Evolutionary conservation across 495 filamentous ascomycete genomes (phyloP).

Genomic region (Aspergillus nidulans): DNA sequence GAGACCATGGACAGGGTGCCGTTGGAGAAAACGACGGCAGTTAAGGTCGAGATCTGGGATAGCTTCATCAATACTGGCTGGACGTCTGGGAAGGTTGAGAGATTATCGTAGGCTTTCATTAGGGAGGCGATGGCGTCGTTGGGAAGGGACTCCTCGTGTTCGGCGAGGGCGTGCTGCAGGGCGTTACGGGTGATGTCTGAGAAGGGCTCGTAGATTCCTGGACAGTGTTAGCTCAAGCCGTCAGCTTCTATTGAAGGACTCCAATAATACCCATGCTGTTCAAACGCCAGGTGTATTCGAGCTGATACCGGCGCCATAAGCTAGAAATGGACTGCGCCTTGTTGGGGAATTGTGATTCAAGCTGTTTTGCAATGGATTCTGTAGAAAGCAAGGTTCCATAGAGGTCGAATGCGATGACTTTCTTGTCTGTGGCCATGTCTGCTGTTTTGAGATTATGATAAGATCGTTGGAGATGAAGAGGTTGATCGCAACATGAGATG

Average conservation of each 20-base stretch:
- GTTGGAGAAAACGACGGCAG: constrained; percentile 71
- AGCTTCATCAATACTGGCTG: constrained; percentile 44
- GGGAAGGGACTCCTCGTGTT: constrained; percentile 44
- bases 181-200: constrained; percentile 58
- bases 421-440: neutral
- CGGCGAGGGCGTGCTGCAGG: constrained; percentile 58
- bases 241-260: neutral
- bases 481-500: neutral
- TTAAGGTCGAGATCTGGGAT: constrained; percentile 32
- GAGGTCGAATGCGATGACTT: constrained; percentile 6
- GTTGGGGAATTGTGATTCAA: constrained; percentile 2
- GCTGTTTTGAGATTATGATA: neutral
- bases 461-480: neutral
- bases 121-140: constrained; percentile 40
- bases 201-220: constrained; percentile 63
- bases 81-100: constrained; percentile 70
- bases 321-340: constrained; percentile 8
- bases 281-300: constrained; percentile 10
- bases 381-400: constrained; percentile 10
- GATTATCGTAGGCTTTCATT: constrained; percentile 63
- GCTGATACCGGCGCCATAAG: constrained; percentile 7
- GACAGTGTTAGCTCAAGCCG: neutral
- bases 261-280: constrained; percentile 10
- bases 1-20: constrained; percentile 62
- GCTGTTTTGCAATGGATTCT: constrained; percentile 6